phyloP scores from a whole-genome alignment of 2,329 filamentous ascomycete genomes.

The Furcasterigmium furcatum region DNA sequence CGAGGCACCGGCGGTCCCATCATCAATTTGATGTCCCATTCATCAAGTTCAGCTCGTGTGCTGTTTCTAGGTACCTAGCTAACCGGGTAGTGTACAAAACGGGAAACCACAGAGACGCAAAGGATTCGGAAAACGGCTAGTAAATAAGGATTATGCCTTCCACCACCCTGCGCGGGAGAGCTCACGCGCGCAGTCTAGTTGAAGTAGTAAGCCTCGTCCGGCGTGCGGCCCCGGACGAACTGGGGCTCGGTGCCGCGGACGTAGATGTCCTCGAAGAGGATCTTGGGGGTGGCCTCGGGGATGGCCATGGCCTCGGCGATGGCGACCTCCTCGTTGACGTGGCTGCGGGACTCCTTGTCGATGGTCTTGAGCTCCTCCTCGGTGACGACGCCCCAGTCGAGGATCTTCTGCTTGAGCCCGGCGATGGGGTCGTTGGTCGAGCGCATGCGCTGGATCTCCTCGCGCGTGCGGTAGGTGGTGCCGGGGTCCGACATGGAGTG shows the following conservation, averaged over 20 bases:
- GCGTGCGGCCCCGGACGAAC: conserved; percentile 82
- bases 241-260: conserved; percentile 82
- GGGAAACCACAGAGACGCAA: conserved; percentile 5
- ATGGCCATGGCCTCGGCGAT: conserved; percentile 82
- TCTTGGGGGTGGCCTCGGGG: conserved; percentile 76
- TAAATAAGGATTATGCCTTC: conserved; percentile 6
- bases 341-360: conserved; percentile 86
- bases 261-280: conserved; percentile 96
- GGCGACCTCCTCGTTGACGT: conserved; percentile 87
- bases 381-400: conserved; percentile 87
- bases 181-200: too few relatives aligned
- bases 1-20: not conserved
- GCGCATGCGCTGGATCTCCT: conserved; percentile 99
- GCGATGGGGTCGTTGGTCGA: conserved; percentile 98
- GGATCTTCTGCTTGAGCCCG: conserved; percentile 94
- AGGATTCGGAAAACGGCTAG: not conserved
- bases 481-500: conserved; percentile 99
- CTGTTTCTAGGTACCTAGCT: conserved; percentile 14
- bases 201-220: conserved; percentile 95
- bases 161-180: too few relatives aligned
- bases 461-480: conserved; percentile 97
- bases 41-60: not conserved
- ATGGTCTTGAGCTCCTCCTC: conserved; percentile 96
- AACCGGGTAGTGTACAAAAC: conserved; percentile 16
- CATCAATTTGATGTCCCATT: not conserved